These are phyloP conservation scores for Solanum arcanum DNA, from an alignment of 257 asterid genomes.

Conservation along the genomic window DNA sequence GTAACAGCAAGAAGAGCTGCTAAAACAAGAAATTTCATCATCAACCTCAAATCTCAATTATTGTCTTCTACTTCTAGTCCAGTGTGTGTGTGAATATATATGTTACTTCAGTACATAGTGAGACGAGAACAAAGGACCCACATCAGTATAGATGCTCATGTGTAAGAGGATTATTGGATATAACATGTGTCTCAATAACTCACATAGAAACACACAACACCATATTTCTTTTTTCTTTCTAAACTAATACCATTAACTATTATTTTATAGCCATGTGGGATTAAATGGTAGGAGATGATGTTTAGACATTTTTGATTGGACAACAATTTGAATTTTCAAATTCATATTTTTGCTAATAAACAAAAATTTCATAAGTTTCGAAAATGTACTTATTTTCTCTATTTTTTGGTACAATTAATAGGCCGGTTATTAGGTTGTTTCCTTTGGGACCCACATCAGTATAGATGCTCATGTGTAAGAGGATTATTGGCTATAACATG, in stretches of 20 bases:
- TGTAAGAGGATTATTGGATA: neutral
- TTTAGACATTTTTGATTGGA: neutral
- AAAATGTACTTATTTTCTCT: too few relatives aligned
- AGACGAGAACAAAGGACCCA: neutral
- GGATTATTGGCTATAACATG: neutral
- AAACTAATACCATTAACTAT: neutral
- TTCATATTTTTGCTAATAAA: neutral
- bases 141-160: neutral
- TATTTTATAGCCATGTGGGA: neutral
- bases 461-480: neutral
- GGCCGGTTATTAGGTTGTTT: neutral
- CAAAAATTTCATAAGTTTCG: neutral
- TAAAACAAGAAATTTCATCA: neutral
- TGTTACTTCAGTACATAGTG: neutral
- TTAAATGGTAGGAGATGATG: neutral
- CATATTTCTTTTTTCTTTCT: neutral
- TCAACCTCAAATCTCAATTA: neutral
- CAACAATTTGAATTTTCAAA: neutral
- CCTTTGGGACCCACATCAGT: neutral
- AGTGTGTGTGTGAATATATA: neutral
- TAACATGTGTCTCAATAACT: neutral
- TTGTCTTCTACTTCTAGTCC: neutral
- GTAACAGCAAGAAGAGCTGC: constrained; percentile 10
- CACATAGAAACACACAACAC: neutral
- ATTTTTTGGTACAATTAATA: too few relatives aligned